phyloP scores from a whole-genome alignment of 345 rosid genomes.

The Laguncularia racemosa region DNA sequence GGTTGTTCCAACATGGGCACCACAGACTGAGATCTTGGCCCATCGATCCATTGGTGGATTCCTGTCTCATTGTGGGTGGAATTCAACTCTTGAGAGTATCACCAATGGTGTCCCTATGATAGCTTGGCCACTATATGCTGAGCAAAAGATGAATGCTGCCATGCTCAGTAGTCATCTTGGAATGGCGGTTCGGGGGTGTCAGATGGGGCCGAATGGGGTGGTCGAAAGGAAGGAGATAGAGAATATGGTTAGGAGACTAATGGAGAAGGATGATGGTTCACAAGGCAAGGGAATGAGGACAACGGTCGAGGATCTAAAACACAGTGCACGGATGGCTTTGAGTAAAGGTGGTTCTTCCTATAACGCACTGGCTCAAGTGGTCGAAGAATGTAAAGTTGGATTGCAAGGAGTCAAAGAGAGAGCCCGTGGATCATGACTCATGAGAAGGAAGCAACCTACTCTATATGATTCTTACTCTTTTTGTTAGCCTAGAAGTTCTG shows the following conservation, averaged over 20 bases:
- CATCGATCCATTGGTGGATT: conserved; percentile 59
- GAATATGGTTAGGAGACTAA: conserved; percentile 26
- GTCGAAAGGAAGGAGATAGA: conserved; percentile 38
- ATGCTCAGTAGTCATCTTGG: conserved; percentile 33
- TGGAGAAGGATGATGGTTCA: conserved; percentile 15
- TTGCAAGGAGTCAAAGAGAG: neutral
- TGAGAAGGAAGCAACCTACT: neutral
- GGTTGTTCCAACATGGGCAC: conserved; percentile 52
- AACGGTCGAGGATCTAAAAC: conserved; percentile 20
- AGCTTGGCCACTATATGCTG: conserved; percentile 67
- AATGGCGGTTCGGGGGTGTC: conserved; percentile 31
- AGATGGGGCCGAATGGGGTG: conserved; percentile 8
- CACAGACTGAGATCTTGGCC: conserved; percentile 43
- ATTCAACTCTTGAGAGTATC: too few species aligned
- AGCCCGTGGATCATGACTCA: conserved; percentile 2
- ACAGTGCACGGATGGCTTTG: conserved; percentile 26
- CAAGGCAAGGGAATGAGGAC: conserved; percentile 23
- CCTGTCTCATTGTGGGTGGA: conserved; percentile 69
- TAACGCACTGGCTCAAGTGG: conserved; percentile 22
- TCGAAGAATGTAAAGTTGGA: conserved; percentile 7
- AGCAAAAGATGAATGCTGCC: conserved; percentile 64
- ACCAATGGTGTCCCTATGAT: conserved; percentile 51
- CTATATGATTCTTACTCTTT: too few species aligned
- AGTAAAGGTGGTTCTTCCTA: conserved; percentile 35
- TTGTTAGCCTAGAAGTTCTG: too few species aligned